These are phyloP conservation scores for Waitea zeae DNA, from an alignment of 1,284 basidiomycete genomes.

Conservation along the genomic window DNA sequence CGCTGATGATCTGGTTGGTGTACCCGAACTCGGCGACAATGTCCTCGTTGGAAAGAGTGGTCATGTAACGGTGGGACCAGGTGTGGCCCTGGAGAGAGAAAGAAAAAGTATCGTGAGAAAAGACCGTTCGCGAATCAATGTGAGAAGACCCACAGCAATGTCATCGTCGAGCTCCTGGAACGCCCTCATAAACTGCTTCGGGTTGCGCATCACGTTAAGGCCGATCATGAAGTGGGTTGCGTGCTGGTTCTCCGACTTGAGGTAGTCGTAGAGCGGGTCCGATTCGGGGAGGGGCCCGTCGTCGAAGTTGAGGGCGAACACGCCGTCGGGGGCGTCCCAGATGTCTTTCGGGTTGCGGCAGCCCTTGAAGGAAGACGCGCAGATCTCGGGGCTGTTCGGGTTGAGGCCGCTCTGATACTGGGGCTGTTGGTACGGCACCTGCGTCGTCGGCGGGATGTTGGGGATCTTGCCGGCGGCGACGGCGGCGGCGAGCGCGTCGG, in stretches of 20 bases:
- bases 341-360: conserved; percentile 42
- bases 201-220: conserved; percentile 41
- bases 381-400: conserved; percentile 33
- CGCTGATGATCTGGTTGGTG: conserved; percentile 69
- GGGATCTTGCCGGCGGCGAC: conserved; percentile 59
- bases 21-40: conserved; percentile 70
- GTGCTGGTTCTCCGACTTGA: conserved; percentile 36
- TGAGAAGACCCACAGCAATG: conserved; percentile 56
- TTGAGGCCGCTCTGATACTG: conserved; percentile 35
- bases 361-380: conserved; percentile 50
- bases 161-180: conserved; percentile 36
- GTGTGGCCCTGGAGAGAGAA: too few species aligned
- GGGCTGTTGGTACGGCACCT: conserved; percentile 24
- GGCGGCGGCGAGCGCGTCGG: conserved; percentile 45
- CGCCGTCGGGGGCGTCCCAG: conserved; percentile 52
- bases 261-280: conserved; percentile 30
- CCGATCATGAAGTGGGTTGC: conserved; percentile 81
- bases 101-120: too few species aligned
- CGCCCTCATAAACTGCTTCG: conserved; percentile 32
- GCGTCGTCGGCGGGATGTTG: conserved; percentile 33
- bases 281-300: conserved; percentile 55
- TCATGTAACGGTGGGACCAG: conserved; percentile 71
- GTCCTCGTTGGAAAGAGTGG: conserved; percentile 51
- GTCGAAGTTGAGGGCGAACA: conserved; percentile 51
- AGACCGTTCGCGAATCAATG: too few species aligned